These are phyloP conservation scores for Poterioochromonas sp. DNA, from an alignment of 352 stramenopile species.

Conservation along the genomic window DNA sequence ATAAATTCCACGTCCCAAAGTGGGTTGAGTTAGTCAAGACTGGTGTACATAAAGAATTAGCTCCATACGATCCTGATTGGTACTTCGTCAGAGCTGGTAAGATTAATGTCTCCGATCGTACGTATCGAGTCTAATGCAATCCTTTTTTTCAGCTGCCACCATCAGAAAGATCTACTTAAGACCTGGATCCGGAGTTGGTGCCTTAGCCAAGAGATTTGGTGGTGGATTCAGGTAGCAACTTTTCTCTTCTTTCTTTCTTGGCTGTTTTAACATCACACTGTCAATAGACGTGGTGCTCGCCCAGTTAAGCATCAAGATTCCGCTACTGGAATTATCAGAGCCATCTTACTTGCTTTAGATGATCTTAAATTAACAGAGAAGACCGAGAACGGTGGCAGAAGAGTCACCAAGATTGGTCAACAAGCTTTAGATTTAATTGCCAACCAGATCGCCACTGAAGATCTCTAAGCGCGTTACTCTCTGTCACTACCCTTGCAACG, in stretches of 20 bases:
- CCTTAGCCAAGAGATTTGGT: constrained; percentile 95
- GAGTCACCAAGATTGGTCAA: constrained; percentile 91
- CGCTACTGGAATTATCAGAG: constrained; percentile 88
- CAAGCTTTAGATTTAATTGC: constrained; percentile 98
- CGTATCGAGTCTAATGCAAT: not conserved
- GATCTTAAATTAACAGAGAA: constrained; percentile 95
- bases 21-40: constrained; percentile 98
- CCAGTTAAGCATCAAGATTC: constrained; percentile 92
- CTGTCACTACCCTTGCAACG: too few relatives aligned
- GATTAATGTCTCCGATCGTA: not conserved
- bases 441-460: constrained; percentile 67
- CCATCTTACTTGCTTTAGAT: constrained; percentile 93
- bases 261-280: constrained; percentile 29
- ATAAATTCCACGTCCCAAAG: constrained; percentile 94
- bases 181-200: constrained; percentile 87
- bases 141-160: constrained; percentile 63
- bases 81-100: constrained; percentile 91
- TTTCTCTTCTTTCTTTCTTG: not conserved
- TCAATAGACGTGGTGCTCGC: constrained; percentile 70
- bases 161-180: constrained; percentile 96
- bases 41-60: constrained; percentile 92
- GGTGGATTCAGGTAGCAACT: constrained; percentile 55
- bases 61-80: constrained; percentile 93
- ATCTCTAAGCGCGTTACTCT: constrained; percentile 31
- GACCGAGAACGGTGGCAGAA: constrained; percentile 83